phyloP scores from a whole-genome alignment of 2,329 filamentous ascomycete genomes.

The Trichocomaceae sp. region DNA sequence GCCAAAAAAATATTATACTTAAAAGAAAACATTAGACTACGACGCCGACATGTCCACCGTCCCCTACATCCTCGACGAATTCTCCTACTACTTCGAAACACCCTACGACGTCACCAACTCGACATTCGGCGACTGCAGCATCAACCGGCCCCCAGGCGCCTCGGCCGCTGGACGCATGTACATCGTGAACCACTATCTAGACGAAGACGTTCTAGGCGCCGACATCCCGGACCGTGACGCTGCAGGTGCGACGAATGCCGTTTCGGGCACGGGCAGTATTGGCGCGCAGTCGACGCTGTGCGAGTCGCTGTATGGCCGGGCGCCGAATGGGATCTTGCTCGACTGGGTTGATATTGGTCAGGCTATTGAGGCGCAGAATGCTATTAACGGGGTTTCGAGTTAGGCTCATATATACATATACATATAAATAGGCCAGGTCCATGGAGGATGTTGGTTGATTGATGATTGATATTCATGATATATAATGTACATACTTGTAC shows the following conservation, averaged over 20 bases:
- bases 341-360: conserved; percentile 43
- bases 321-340: conserved; percentile 39
- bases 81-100: conserved; percentile 44
- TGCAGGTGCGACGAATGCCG: conserved; percentile 39
- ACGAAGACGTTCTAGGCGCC: conserved; percentile 37
- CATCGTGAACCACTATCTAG: conserved; percentile 45
- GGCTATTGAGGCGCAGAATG: conserved; percentile 35
- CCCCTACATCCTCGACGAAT: conserved; percentile 40
- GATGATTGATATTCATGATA: neutral
- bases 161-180: conserved; percentile 39
- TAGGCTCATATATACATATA: too few species aligned
- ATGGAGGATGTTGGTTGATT: neutral
- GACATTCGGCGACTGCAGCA: conserved; percentile 37
- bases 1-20: neutral
- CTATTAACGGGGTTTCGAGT: conserved; percentile 30
- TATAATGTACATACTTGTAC: neutral
- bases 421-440: neutral
- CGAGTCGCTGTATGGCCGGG: conserved; percentile 30
- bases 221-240: conserved; percentile 37
- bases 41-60: conserved; percentile 32
- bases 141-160: conserved; percentile 38
- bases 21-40: conserved; percentile 26
- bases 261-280: conserved; percentile 38
- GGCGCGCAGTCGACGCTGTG: conserved; percentile 38
- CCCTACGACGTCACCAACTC: conserved; percentile 38